Conservation (phyloP, 768 basidiomycete species). For the Boletus fagicola region DNA sequence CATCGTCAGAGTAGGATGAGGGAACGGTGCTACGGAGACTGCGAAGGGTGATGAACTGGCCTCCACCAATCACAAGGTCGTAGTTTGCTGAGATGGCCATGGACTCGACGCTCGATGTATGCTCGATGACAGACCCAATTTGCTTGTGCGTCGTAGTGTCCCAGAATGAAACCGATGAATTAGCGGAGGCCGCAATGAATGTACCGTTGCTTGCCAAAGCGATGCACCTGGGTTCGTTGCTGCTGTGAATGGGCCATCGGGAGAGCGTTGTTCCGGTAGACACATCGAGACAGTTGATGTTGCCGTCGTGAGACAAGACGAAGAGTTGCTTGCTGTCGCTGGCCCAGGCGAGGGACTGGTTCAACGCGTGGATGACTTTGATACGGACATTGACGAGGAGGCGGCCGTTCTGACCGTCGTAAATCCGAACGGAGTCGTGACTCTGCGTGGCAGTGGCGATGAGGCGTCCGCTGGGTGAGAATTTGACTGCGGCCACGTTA, state of each 20-base stretch:
- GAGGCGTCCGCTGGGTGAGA: slow-evolving; percentile 8
- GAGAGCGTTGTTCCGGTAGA: not conserved
- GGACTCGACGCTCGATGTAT: too few relatives aligned
- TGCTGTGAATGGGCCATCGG: not conserved
- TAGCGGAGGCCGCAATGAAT: not conserved
- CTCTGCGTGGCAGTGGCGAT: not conserved
- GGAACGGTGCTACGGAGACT: too few relatives aligned
- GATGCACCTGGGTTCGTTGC: not conserved
- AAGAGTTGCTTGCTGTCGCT: not conserved
- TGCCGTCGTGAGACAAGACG: not conserved
- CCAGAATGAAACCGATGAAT: not conserved
- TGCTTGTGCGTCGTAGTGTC: not conserved
- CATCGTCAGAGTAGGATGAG: too few relatives aligned
- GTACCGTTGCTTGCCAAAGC: too few relatives aligned
- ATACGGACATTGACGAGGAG: not conserved
- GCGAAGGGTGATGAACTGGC: not conserved
- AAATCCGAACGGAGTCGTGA: not conserved
- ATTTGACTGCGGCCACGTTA: not conserved
- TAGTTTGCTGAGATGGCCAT: too few relatives aligned
- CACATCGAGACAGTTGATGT: not conserved
- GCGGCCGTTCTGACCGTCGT: not conserved
- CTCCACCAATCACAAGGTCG: not conserved
- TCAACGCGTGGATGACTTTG: fast-evolving
- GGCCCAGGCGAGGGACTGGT: not conserved
- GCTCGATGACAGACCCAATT: not conserved